phyloP scores from a whole-genome alignment of 106 monocot genomes.

The Acorus gramineus region DNA sequence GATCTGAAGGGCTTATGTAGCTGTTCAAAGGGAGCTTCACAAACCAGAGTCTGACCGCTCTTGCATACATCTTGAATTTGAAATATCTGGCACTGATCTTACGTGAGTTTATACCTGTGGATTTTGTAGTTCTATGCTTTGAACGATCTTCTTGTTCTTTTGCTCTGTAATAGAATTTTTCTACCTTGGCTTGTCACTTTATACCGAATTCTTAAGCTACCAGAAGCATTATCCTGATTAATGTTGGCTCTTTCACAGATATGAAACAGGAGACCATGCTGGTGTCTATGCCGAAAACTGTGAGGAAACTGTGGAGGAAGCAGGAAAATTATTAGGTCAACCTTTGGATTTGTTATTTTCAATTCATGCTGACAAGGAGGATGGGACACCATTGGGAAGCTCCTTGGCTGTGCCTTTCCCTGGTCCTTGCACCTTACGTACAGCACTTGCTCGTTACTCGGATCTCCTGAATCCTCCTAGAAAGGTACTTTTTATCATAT shows the following conservation, averaged over 20 bases:
- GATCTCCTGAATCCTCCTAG: conserved; percentile 92
- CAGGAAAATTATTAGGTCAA: conserved; percentile 65
- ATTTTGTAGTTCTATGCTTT: not conserved
- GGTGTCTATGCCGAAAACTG: conserved; percentile 87
- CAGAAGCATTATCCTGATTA: not conserved
- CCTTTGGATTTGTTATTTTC: conserved; percentile 71
- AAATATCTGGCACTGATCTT: conserved; percentile 24
- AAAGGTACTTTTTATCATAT: conserved; percentile 36
- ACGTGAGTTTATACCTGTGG: conserved; percentile 4
- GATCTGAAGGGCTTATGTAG: conserved; percentile 17
- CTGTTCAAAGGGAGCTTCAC: conserved; percentile 18
- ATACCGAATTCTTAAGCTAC: not conserved
- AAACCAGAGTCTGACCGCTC: conserved; percentile 23
- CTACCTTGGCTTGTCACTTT: no score
- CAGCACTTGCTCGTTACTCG: conserved; percentile 75
- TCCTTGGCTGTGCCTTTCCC: conserved; percentile 76
- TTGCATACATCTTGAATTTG: conserved; percentile 26
- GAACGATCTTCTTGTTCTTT: not conserved
- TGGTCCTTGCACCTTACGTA: conserved; percentile 74
- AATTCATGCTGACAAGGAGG: conserved; percentile 84
- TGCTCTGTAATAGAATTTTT: no score
- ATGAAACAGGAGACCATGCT: conserved; percentile 96
- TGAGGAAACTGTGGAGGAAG: conserved; percentile 68
- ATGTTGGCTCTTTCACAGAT: conserved; percentile 33
- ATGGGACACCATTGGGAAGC: conserved; percentile 60